These are phyloP conservation scores for Cryphonectria japonica DNA, from an alignment of 2,329 filamentous ascomycete genomes.

Conservation along the genomic window DNA sequence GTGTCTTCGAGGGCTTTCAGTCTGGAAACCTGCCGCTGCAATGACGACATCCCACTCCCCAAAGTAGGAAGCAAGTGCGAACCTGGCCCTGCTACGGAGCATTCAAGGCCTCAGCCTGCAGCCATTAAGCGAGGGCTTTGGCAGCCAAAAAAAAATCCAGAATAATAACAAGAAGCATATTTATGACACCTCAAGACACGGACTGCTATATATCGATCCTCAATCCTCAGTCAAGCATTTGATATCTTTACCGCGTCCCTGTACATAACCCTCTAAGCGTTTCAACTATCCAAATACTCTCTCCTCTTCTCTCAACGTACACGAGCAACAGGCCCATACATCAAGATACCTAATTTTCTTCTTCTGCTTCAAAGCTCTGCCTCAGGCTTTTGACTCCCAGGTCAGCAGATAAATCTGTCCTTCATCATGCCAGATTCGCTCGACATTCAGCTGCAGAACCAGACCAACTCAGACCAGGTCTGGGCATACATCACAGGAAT, in stretches of 20 bases:
- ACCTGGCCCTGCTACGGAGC: not conserved
- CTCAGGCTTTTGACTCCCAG: not conserved
- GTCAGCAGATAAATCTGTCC: too few species aligned
- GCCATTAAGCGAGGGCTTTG: not conserved
- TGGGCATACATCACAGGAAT: slow-evolving; percentile 70
- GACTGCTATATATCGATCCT: not conserved
- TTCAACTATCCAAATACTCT: too few species aligned
- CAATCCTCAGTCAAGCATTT: not conserved
- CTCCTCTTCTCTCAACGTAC: not conserved
- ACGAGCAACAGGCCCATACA: not conserved
- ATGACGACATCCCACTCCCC: slow-evolving; percentile 1
- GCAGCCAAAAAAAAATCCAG: not conserved
- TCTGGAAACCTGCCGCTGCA: not conserved
- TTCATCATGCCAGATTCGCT: slow-evolving; percentile 48
- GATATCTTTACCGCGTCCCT: not conserved
- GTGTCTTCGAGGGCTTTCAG: not conserved
- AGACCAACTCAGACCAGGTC: slow-evolving; percentile 55
- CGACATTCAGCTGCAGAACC: slow-evolving; percentile 60
- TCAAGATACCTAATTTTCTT: not conserved
- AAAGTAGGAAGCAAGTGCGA: not conserved
- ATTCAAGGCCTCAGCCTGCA: not conserved
- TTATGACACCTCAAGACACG: not conserved
- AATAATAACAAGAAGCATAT: not conserved
- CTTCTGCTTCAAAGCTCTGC: too few species aligned
- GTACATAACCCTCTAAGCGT: not conserved